phyloP scores from a whole-genome alignment of 1,139 yeast genomes.

The Kurtzmaniella quercitrusa region DNA sequence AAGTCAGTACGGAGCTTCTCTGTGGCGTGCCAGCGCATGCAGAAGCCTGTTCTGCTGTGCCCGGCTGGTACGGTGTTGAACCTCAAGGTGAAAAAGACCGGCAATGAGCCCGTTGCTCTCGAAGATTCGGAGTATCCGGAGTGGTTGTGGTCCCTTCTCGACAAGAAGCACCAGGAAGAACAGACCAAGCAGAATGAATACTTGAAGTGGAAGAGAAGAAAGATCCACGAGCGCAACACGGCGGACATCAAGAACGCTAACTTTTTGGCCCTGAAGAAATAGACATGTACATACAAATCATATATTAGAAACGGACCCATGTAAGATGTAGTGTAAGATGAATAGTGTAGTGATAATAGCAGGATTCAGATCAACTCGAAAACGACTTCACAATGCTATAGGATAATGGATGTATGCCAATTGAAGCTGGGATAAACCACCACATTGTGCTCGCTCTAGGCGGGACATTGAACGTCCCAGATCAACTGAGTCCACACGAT shows the following conservation, averaged over 20 bases:
- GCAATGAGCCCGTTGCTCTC: constrained; percentile 85
- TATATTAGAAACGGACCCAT: too few species aligned
- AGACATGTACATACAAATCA: constrained; percentile 5
- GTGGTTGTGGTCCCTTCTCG: constrained; percentile 92
- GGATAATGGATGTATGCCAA: too few species aligned
- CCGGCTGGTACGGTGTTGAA: constrained; percentile 79
- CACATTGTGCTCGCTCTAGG: too few species aligned
- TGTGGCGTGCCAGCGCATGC: neutral
- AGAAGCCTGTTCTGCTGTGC: constrained; percentile 36
- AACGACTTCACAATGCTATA: too few species aligned
- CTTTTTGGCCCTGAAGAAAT: constrained; percentile 52
- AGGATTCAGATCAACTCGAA: too few species aligned
- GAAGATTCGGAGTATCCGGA: constrained; percentile 88
- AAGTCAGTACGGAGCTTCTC: neutral
- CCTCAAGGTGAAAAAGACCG: constrained; percentile 70
- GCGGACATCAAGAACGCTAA: constrained; percentile 72
- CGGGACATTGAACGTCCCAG: too few species aligned
- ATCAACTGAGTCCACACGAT: too few species aligned
- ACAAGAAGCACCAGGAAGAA: constrained; percentile 50
- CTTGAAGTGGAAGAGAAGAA: constrained; percentile 63
- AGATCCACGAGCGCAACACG: constrained; percentile 63
- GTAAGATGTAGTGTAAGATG: too few species aligned
- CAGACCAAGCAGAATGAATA: constrained; percentile 55
- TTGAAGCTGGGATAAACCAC: too few species aligned
- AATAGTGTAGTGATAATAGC: too few species aligned